These are phyloP conservation scores for Nitzschia putrida DNA, from an alignment of 108 stramenopile species.

Conservation along the genomic window DNA sequence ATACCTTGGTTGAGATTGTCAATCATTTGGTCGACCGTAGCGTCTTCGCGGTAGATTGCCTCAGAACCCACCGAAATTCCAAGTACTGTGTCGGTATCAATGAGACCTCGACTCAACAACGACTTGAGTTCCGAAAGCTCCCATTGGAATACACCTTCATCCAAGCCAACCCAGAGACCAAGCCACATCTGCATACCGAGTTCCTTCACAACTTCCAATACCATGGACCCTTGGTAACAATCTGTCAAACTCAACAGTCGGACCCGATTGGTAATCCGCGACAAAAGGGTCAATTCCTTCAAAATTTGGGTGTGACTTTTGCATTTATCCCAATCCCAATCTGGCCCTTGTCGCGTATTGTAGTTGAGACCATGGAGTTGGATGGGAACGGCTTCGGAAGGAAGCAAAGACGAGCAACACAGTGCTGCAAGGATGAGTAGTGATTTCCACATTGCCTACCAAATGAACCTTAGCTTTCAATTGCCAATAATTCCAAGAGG, in stretches of 20 bases:
- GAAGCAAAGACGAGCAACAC: neutral
- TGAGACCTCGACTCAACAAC: neutral
- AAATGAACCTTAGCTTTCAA: no score
- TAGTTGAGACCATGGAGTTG: conserved; percentile 42
- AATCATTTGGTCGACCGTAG: conserved; percentile 30
- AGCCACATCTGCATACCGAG: conserved; percentile 27
- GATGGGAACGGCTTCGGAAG: conserved; percentile 21
- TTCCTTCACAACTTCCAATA: conserved; percentile 22
- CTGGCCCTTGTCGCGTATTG: conserved; percentile 39
- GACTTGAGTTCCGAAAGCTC: conserved; percentile 21
- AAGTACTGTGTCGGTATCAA: conserved; percentile 2
- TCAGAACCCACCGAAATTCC: conserved; percentile 11
- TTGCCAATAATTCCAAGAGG: no score
- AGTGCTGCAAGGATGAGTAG: no score
- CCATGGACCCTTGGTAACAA: conserved; percentile 27
- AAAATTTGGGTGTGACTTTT: conserved; percentile 25
- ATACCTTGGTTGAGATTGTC: conserved; percentile 17
- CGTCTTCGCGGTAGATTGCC: conserved; percentile 31
- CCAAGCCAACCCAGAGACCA: conserved; percentile 35
- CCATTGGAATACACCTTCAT: conserved; percentile 8
- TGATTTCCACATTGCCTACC: no score
- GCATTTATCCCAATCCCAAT: conserved; percentile 44
- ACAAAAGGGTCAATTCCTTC: conserved; percentile 27
- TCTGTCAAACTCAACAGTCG: conserved; percentile 35
- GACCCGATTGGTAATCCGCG: conserved; percentile 23